Evolutionary conservation across 208 protist genomes (phyloP).

Genomic region (Trypanosoma vivax): DNA sequence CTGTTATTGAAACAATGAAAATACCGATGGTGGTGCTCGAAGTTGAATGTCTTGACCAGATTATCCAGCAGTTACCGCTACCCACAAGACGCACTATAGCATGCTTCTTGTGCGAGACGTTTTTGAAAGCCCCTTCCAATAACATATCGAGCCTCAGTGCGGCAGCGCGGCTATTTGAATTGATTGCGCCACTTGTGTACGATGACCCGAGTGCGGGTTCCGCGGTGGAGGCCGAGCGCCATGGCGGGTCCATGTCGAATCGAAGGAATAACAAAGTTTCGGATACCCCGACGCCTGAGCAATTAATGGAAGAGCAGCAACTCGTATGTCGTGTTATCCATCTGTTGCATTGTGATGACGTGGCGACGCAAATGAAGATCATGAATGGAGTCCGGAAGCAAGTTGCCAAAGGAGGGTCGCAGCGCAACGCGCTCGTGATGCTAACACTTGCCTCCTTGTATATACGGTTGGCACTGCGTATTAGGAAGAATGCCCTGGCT

Average conservation of each 20-base stretch:
- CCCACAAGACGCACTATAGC: slow-evolving; percentile 7
- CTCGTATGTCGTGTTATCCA: slow-evolving; percentile 89
- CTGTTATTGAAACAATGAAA: slow-evolving; percentile 14
- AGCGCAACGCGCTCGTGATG: slow-evolving; percentile 79
- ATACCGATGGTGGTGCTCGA: slow-evolving; percentile 15
- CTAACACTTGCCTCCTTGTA: slow-evolving; percentile 81
- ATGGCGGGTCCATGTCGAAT: too few relatives aligned
- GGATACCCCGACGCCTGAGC: too few relatives aligned
- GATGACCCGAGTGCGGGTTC: too few relatives aligned
- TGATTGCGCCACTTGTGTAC: slow-evolving; percentile 74
- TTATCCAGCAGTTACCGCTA: slow-evolving; percentile 6
- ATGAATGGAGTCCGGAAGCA: slow-evolving; percentile 80
- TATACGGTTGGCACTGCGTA: slow-evolving; percentile 53
- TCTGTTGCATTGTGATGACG: slow-evolving; percentile 75
- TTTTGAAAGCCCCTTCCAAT: slow-evolving; percentile 18
- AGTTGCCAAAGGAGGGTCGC: slow-evolving; percentile 80
- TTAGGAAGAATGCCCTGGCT: slow-evolving; percentile 6
- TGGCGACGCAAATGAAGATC: slow-evolving; percentile 83
- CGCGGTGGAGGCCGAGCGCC: too few relatives aligned
- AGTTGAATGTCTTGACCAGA: slow-evolving; percentile 1
- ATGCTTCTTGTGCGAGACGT: slow-evolving; percentile 9
- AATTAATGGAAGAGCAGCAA: slow-evolving; percentile 91
- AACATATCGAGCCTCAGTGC: slow-evolving; percentile 51
- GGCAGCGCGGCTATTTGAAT: slow-evolving; percentile 70
- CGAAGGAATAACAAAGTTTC: too few relatives aligned